Percentiles rank a stretch among this genome's conserved stretches.
Evolutionary conservation across 1,284 basidiomycete species (phyloP).

Genomic region (Waitea zeae): DNA sequence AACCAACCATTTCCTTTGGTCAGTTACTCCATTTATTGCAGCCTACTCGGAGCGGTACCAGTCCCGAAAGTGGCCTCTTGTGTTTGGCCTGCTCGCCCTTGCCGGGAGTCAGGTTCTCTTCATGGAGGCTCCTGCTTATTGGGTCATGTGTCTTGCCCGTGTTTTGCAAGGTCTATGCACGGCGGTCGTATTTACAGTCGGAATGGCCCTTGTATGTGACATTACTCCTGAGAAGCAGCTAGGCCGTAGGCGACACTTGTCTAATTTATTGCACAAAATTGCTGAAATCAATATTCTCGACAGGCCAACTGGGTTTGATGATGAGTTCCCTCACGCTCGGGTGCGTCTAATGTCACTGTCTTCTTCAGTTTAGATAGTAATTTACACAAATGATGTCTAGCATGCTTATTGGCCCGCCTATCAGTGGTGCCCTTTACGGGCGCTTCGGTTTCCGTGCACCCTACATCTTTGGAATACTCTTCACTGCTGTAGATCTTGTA

Average conservation of each 20-base stretch:
- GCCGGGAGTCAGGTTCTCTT: conserved; percentile 49
- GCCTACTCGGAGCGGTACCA: conserved; percentile 44
- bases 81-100: conserved; percentile 38
- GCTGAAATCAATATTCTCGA: conserved; percentile 61
- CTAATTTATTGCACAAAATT: conserved; percentile 25
- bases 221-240: conserved; percentile 35
- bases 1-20: conserved; percentile 1
- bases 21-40: conserved; percentile 60
- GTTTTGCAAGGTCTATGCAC: conserved; percentile 57
- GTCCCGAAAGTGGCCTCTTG: conserved; percentile 36
- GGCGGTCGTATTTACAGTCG: conserved; percentile 62
- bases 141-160: conserved; percentile 57
- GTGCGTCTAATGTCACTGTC: background rate
- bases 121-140: conserved; percentile 58
- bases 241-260: conserved; percentile 32
- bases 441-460: conserved; percentile 59
- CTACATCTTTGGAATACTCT: conserved; percentile 51
- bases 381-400: no score
- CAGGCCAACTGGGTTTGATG: conserved; percentile 43
- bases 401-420: conserved; percentile 48
- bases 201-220: conserved; percentile 50
- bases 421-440: conserved; percentile 52
- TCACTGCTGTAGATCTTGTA: conserved; percentile 43
- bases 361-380: no score
- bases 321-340: no score